A percentile compares a stretch with the other conserved stretches of the same genome.
These are phyloP conservation scores for Malus hybrid DNA, from an alignment of 331 rosid species.

Conservation along the genomic window DNA sequence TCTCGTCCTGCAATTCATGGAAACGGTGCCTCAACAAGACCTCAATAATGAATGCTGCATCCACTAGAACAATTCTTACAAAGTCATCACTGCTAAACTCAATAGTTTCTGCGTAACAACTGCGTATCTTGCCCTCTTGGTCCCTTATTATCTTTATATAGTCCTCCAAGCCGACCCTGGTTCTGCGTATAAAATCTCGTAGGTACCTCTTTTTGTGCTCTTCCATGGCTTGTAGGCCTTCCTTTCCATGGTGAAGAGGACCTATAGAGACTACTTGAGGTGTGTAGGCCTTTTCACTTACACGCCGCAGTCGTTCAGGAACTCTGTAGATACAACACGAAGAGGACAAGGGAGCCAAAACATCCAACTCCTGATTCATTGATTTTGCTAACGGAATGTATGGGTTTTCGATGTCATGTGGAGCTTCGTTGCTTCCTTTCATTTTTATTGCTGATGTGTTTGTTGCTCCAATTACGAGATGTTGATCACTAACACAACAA, in stretches of 20 bases:
- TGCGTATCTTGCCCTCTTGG: not conserved
- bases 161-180: not conserved
- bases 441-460: not conserved
- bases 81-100: slow-evolving; percentile 4
- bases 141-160: not conserved
- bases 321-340: not conserved
- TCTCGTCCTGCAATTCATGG: not conserved
- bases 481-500: not conserved
- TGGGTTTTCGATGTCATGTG: not conserved
- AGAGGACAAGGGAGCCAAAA: not conserved
- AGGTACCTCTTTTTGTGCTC: slow-evolving; percentile 20
- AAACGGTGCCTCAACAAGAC: slow-evolving; percentile 3
- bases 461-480: not conserved
- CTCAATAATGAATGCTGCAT: slow-evolving; percentile 21
- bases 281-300: too few relatives aligned
- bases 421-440: not conserved
- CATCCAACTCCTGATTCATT: not conserved
- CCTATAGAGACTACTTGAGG: slow-evolving; percentile 18
- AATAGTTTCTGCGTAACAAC: slow-evolving; percentile 18
- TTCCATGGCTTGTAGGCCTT: slow-evolving; percentile 19
- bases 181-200: not conserved
- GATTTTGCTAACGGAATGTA: not conserved
- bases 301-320: too few relatives aligned
- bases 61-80: slow-evolving; percentile 22
- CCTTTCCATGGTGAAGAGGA: slow-evolving; percentile 18